Evolutionary conservation across 331 rosid genomes (phyloP), one percentile per base, ranked within the genome.

Genomic region (Quercus lobata): DNA sequence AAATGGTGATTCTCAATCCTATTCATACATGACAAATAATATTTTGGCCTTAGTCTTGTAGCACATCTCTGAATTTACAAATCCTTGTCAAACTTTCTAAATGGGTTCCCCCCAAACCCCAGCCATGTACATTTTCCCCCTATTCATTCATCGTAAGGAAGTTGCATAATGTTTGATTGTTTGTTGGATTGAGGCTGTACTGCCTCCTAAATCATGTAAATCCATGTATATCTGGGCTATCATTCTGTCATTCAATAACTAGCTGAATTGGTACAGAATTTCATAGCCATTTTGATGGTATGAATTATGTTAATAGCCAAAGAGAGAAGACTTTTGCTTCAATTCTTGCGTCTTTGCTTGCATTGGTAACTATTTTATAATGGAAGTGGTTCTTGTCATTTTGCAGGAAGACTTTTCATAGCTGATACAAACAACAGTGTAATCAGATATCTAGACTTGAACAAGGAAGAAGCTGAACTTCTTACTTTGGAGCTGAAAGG

Each of bases 361-460:
- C 57, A 46, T 73, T 46, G 4, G 32, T 68, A 68, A 35, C 53
- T 72, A 74, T 61, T 58, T 78, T 62, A 27, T 27, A 37, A 58
- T 82, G 35, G 75, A 73, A 62, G 25, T 19, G 29, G 29, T 57
- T 56, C 3, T 77, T 80, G n/a, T 83, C 71, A 25, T 63, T 71
- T 74, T 83, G 83, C 93, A 95, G 98, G 98, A 80, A 89, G 92
- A 88, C 71, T 95, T 55, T 87, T 87, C 68, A 86, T 93, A 86
- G 97, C 99, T 2, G 99, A 95, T 89, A 95, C 98, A 69, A 93
- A 95, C 91, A 95, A 93, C 81, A 93, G 87, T 81, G 76, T 91
- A 78, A 89, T 93, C 79, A 92, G 99, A 85, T 95, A 88, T 89
- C 78, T 95, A 69, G 93, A 95, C 86, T 81, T 89, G 79, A 86